A percentile compares a stretch with the other conserved stretches of the same genome.
Conservation (phyloP, 495 filamentous ascomycete species). For the Daldinia caldariorum region DNA sequence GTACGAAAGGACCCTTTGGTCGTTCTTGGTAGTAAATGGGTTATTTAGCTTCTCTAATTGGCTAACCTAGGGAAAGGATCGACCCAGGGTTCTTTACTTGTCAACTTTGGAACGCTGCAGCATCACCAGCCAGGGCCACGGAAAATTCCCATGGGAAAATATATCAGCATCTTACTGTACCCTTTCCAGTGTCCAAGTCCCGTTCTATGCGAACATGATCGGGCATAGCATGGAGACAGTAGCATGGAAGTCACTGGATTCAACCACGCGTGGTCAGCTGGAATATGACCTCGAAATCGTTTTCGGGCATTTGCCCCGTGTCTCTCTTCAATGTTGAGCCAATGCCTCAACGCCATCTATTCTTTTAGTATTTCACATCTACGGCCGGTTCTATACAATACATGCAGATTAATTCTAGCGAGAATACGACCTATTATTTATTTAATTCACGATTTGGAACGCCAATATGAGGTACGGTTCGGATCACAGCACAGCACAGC, state of each 20-base stretch:
- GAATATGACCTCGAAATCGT: slow-evolving; percentile 20
- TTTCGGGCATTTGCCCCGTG: slow-evolving; percentile 24
- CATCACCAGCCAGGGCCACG: background rate
- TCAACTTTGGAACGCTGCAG: background rate
- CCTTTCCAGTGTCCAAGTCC: background rate
- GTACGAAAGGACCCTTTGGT: slow-evolving; percentile 1
- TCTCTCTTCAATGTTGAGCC: slow-evolving; percentile 28
- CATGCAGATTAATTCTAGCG: slow-evolving; percentile 28
- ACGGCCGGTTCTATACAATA: slow-evolving; percentile 1
- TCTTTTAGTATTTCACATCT: slow-evolving; percentile 13
- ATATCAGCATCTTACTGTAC: slow-evolving; percentile 7
- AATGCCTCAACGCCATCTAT: slow-evolving; percentile 42
- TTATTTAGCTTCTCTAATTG: slow-evolving; percentile 25
- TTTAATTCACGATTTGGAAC: slow-evolving; percentile 34
- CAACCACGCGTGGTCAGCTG: slow-evolving; percentile 26
- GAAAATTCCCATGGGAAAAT: background rate
- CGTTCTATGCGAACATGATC: slow-evolving; percentile 12
- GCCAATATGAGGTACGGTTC: slow-evolving; percentile 27
- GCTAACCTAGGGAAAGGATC: slow-evolving; percentile 29
- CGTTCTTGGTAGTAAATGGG: slow-evolving; percentile 38
- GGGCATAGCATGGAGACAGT: background rate
- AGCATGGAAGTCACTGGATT: slow-evolving; percentile 4
- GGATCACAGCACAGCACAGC: slow-evolving; percentile 17
- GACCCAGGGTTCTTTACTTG: slow-evolving; percentile 26
- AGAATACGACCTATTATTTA: slow-evolving; percentile 29